Evolutionary conservation across 306 rosid species (phyloP).

Genomic region (Cucumis cinereus): DNA sequence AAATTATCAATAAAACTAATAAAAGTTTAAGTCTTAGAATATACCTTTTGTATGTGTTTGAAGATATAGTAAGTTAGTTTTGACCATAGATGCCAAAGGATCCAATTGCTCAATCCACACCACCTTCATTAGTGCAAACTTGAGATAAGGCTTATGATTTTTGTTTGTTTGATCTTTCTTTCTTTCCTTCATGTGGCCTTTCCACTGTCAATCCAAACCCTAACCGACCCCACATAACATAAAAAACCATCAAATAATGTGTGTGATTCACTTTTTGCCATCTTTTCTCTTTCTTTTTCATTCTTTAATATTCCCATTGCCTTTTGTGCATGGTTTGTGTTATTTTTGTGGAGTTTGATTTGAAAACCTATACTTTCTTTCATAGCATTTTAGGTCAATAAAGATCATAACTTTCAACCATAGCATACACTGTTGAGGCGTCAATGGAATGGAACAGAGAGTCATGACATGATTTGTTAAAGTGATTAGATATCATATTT

Average conservation of each 20-base stretch:
- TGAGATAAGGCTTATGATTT: background rate
- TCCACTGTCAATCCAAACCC: background rate
- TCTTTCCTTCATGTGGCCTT: background rate
- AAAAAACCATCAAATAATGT: background rate
- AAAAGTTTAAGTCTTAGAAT: too few species aligned
- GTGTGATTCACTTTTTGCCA: background rate
- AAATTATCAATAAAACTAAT: too few species aligned
- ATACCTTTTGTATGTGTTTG: too few species aligned
- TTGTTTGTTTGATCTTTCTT: too few species aligned
- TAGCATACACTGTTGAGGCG: background rate
- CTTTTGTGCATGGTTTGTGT: background rate
- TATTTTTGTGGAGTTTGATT: background rate
- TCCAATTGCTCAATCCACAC: background rate
- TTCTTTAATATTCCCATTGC: background rate
- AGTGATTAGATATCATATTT: background rate
- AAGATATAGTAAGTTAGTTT: too few species aligned
- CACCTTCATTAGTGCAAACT: conserved; percentile 1
- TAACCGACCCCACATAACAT: background rate
- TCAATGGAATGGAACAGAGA: background rate
- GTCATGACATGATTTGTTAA: background rate
- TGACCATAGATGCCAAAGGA: too few species aligned
- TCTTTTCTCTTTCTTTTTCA: background rate
- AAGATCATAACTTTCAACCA: background rate
- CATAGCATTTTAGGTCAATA: background rate
- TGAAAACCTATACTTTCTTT: background rate